phyloP scores from a whole-genome alignment of 768 basidiomycete genomes.

The Amanita polypyramis region DNA sequence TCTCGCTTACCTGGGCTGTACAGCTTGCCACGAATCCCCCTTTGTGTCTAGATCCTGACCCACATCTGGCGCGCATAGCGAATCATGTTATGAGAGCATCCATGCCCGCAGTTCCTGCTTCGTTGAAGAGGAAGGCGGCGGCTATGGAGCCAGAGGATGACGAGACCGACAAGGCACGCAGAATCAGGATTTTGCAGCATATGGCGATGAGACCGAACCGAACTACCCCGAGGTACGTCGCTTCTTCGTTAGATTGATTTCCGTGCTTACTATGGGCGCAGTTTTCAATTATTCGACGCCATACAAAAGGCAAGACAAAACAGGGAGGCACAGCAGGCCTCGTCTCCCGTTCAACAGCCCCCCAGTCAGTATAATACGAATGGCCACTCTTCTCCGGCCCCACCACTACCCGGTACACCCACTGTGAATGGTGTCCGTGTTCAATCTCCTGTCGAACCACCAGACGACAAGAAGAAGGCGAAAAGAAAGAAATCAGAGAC shows the following conservation, averaged over 20 bases:
- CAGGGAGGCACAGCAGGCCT: conserved; percentile 18
- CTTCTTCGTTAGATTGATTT: conserved; percentile 3
- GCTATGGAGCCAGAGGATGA: conserved; percentile 66
- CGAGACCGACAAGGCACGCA: conserved; percentile 62
- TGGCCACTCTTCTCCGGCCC: conserved; percentile 14
- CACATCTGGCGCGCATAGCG: conserved; percentile 63
- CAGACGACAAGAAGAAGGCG: conserved; percentile 18
- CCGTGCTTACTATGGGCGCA: conserved; percentile 15
- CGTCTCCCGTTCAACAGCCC: conserved; percentile 14
- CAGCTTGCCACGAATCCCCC: conserved; percentile 70
- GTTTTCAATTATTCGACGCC: conserved; percentile 51
- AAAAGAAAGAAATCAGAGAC: conserved; percentile 16
- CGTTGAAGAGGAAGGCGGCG: conserved; percentile 69
- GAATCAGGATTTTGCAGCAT: conserved; percentile 67
- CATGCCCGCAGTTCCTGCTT: conserved; percentile 58
- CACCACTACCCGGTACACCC: conserved; percentile 20
- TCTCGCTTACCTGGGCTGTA: conserved; percentile 7
- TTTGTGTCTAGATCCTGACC: conserved; percentile 72
- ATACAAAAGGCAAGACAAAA: conserved; percentile 21
- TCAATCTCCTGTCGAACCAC: conserved; percentile 20
- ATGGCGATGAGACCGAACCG: conserved; percentile 53
- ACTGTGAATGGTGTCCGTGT: conserved; percentile 19
- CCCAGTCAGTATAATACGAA: conserved; percentile 7
- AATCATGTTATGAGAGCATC: conserved; percentile 69
- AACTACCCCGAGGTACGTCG: conserved; percentile 39